Conservation (phyloP, 2,329 filamentous ascomycete species). For the Apiospora hydei region DNA sequence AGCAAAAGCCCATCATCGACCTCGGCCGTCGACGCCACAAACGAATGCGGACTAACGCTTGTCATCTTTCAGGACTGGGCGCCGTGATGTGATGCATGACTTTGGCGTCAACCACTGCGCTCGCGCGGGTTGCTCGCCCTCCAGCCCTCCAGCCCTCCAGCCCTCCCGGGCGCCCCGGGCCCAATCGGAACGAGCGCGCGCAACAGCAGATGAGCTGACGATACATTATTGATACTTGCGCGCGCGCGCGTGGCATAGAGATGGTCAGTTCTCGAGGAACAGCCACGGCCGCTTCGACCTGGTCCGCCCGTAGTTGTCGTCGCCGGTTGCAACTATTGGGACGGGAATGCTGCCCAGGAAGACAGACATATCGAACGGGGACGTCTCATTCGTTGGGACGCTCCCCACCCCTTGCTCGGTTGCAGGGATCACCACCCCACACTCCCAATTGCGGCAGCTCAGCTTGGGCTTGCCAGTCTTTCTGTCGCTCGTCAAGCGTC, state of each 20-base stretch:
- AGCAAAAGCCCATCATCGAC: background rate
- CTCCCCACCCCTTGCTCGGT: slow-evolving; percentile 42
- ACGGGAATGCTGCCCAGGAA: slow-evolving; percentile 51
- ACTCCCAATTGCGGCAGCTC: slow-evolving; percentile 93
- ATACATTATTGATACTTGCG: background rate
- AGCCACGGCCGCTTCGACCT: slow-evolving; percentile 41
- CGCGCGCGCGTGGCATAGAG: background rate
- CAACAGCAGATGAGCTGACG: background rate
- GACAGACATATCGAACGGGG: slow-evolving; percentile 30
- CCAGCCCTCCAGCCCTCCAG: no score
- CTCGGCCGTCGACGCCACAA: background rate
- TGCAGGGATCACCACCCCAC: slow-evolving; percentile 78
- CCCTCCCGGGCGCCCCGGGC: background rate
- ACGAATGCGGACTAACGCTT: background rate
- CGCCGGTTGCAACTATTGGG: slow-evolving; percentile 50
- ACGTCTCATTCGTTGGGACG: slow-evolving; percentile 18
- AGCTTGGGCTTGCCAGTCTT: slow-evolving; percentile 74
- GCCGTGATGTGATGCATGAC: background rate
- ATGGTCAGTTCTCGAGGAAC: slow-evolving; percentile 37
- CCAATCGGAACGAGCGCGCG: slow-evolving; percentile 14
- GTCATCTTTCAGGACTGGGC: background rate
- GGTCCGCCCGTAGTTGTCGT: slow-evolving; percentile 37
- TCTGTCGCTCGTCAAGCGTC: slow-evolving; percentile 75
- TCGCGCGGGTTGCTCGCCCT: slow-evolving; percentile 13
- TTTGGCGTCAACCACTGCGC: slow-evolving; percentile 11